Base-by-base conservation (phyloP, 257 asterid genomes). In the Echites panduratus region DNA sequence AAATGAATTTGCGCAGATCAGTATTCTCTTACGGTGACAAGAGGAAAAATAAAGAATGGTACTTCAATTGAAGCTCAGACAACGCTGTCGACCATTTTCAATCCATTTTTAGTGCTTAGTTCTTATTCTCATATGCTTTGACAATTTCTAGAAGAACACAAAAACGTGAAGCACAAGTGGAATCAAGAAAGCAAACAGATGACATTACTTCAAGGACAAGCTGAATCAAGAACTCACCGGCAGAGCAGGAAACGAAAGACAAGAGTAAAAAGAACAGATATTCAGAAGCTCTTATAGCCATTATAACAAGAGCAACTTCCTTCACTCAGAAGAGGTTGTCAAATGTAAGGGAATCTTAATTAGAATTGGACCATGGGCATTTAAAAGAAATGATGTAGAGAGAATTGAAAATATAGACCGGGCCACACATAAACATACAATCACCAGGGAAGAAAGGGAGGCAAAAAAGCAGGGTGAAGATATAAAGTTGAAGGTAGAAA, bases 211-310 rank as follows among this genome's bases (percentile, higher is more conserved):
- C 2, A 9, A 72, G 9, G 49, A 67, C 24, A 38, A 44, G 76
- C 35, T 22, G 26, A 70, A 41, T 56, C 27, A 71, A 53, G 9
- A 22, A 69, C 87, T 79, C 73, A 91, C 96, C 92, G 54, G 85
- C 73, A 70, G 84, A 82, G 74, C 76, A 71, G 78, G 66, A 66
- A 75, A 80, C 29, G 52, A 77, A 50, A 54, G 77, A 76, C 61
- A 85, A 75, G 75, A 89, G 79, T 64, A 82, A 71, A 14, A 80
- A 76, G 78, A 81, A 68, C 71, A 81, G 73, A 47, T 63, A 50
- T 73, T 76, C 68, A 68, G 77, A 77, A 76, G 79, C 56, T 75
- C 82, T 43, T 64, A 78, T 5, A 68, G 87, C 89, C 96, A 89
- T 87, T 80, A 66, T 70, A 62, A 74, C 64, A 80, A 69, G 65